phyloP scores from a whole-genome alignment of 2,329 filamentous ascomycete genomes.

The Epichloe scottii region DNA sequence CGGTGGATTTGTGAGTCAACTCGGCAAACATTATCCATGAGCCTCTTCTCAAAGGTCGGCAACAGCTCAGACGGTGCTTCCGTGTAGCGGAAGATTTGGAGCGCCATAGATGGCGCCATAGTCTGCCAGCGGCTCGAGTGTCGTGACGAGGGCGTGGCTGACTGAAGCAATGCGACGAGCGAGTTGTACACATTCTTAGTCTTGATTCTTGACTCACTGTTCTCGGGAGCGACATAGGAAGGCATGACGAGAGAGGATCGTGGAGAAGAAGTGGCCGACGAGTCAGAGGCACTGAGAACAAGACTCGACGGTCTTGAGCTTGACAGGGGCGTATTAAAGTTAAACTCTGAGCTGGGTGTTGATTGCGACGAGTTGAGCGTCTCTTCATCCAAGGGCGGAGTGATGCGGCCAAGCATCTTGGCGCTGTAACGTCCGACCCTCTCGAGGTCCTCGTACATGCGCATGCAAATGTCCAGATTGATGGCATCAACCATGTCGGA shows the following conservation, averaged over 20 bases:
- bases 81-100: constrained; percentile 47
- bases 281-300: constrained; percentile 36
- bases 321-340: constrained; percentile 34
- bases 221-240: constrained; percentile 24
- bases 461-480: constrained; percentile 53
- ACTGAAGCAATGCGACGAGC: constrained; percentile 42
- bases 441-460: constrained; percentile 41
- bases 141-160: constrained; percentile 29
- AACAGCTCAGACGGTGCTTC: constrained; percentile 37
- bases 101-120: constrained; percentile 39
- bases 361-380: constrained; percentile 10
- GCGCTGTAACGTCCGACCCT: constrained; percentile 26
- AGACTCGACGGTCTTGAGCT: constrained; percentile 38
- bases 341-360: constrained; percentile 25
- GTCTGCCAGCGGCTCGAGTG: constrained; percentile 37
- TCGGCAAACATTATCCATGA: constrained; percentile 32
- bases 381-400: constrained; percentile 18
- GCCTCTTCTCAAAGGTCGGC: constrained; percentile 34
- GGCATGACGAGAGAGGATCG: constrained; percentile 32
- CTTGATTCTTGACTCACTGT: constrained; percentile 29
- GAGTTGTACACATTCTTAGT: constrained; percentile 38
- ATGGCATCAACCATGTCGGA: constrained; percentile 49
- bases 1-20: constrained; percentile 31
- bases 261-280: constrained; percentile 39
- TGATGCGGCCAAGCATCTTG: constrained; percentile 7